phyloP scores from a whole-genome alignment of 257 asterid genomes.

The Nicotiana undulata region DNA sequence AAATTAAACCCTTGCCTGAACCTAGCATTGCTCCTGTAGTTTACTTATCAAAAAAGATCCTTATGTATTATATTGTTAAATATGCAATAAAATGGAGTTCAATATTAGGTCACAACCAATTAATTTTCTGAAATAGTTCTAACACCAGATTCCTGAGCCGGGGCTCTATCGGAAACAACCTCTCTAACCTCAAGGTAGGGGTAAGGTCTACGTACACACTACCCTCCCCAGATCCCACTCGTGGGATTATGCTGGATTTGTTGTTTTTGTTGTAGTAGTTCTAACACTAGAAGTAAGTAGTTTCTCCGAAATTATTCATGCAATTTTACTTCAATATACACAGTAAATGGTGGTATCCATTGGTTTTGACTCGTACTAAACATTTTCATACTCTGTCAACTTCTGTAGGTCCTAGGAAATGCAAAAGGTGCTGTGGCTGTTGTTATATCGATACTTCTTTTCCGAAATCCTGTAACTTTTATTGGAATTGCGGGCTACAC shows the following conservation, averaged over 20 bases:
- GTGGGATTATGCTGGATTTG: no score
- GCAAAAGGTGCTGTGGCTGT: constrained; percentile 99
- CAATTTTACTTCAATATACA: neutral
- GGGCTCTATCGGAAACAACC: no score
- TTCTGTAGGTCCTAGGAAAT: constrained; percentile 77
- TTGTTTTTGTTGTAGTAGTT: neutral
- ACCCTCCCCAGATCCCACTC: no score
- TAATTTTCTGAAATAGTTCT: constrained; percentile 3
- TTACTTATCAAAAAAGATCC: no score
- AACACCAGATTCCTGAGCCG: neutral
- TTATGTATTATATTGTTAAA: neutral
- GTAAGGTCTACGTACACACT: no score
- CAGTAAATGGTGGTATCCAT: neutral
- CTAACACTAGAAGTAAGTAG: neutral
- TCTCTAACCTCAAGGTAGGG: no score
- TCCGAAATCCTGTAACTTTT: constrained; percentile 83
- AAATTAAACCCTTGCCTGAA: no score
- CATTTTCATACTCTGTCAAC: neutral
- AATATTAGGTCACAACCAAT: neutral
- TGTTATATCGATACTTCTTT: constrained; percentile 86
- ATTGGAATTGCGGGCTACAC: constrained; percentile 88
- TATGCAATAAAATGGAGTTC: neutral
- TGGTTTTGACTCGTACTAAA: neutral
- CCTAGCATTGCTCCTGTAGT: no score
- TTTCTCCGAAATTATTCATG: neutral